Evolutionary conservation across 2,329 filamentous ascomycete species (phyloP).

Genomic region (Gremmenia infestans): DNA sequence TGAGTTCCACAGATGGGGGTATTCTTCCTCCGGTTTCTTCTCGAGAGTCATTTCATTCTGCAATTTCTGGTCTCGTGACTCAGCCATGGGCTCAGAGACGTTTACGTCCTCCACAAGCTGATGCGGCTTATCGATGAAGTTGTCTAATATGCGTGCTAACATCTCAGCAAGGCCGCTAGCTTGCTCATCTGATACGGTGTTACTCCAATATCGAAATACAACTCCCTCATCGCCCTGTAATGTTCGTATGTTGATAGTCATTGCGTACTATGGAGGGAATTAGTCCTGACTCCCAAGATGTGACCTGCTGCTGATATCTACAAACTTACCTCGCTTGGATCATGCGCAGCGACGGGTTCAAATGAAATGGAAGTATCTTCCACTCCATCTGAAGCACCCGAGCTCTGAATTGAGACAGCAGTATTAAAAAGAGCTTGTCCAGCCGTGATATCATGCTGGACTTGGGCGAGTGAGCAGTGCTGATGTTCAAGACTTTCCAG

Average conservation of each 20-base stretch:
- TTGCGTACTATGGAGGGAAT: constrained; percentile 27
- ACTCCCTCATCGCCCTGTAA: constrained; percentile 1
- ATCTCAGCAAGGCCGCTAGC: constrained; percentile 35
- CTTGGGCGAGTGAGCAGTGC: constrained; percentile 39
- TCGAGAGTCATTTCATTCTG: not conserved
- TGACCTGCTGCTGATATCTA: constrained; percentile 1
- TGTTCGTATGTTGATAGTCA: constrained; percentile 30
- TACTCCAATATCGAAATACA: constrained; percentile 34
- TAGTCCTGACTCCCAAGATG: not conserved
- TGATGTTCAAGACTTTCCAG: constrained; percentile 31
- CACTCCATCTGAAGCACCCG: not conserved
- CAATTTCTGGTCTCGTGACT: not conserved
- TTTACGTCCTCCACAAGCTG: constrained; percentile 9
- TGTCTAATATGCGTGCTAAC: constrained; percentile 34
- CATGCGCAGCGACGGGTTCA: constrained; percentile 3
- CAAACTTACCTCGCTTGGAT: constrained; percentile 14
- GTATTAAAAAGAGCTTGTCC: constrained; percentile 23
- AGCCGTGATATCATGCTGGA: constrained; percentile 29
- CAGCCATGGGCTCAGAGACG: not conserved
- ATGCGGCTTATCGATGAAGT: constrained; percentile 17
- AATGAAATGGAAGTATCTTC: constrained; percentile 6
- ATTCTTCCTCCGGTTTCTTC: not conserved
- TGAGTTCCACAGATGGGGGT: not conserved
- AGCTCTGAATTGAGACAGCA: constrained; percentile 16
- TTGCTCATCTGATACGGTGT: constrained; percentile 35